Evolutionary conservation across 176 grass and related monocot genomes (phyloP).

Genomic region (Melocanna baccifera): DNA sequence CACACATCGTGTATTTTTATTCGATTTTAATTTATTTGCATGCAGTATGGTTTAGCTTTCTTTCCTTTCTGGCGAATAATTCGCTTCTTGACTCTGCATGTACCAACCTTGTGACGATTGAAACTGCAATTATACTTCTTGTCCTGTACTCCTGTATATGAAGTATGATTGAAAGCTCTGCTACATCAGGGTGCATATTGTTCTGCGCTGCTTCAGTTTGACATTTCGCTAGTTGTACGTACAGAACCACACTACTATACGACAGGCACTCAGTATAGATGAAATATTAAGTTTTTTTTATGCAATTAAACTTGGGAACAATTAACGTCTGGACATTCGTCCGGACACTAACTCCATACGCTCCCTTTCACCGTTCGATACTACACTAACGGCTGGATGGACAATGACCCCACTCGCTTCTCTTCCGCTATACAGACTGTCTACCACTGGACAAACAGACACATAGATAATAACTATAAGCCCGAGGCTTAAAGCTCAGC

Average conservation of each 20-base stretch:
- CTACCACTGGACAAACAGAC: too few relatives aligned
- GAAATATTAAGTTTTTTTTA: background rate
- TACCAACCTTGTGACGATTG: background rate
- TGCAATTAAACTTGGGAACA: too few relatives aligned
- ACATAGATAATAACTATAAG: too few relatives aligned
- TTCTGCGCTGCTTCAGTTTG: background rate
- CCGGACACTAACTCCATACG: too few relatives aligned
- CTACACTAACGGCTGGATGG: too few relatives aligned
- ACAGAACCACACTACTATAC: background rate
- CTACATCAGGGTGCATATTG: background rate
- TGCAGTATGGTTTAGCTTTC: background rate
- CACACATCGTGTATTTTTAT: background rate
- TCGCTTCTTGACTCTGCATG: background rate
- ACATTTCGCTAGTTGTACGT: background rate
- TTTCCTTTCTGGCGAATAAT: background rate
- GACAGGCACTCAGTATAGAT: background rate
- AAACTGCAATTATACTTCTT: background rate
- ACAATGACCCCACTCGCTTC: too few relatives aligned
- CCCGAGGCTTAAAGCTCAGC: too few relatives aligned
- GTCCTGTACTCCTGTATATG: background rate
- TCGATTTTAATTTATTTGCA: background rate
- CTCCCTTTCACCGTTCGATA: too few relatives aligned
- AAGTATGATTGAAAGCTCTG: constrained; percentile 6
- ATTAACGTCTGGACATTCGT: too few relatives aligned
- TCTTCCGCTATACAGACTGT: too few relatives aligned